Evolutionary conservation across 306 rosid genomes (phyloP).

Genomic region (Cyclanthera cordifolia): DNA sequence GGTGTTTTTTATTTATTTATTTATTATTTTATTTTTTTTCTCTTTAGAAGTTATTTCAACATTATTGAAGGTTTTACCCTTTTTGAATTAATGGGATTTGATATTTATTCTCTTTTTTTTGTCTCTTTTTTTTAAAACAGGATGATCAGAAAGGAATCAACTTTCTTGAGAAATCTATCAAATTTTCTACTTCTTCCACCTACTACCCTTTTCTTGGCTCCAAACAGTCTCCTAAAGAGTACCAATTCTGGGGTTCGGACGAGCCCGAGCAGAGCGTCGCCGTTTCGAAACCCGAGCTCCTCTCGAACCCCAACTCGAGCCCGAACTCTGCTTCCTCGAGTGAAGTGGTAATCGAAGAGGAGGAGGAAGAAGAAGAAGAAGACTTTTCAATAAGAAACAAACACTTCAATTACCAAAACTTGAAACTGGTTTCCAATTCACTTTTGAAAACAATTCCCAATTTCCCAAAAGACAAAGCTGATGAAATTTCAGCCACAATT

Average conservation of each 20-base stretch:
- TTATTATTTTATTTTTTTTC: too few relatives aligned
- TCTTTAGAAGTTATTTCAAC: not conserved
- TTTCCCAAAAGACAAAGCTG: constrained; percentile 32
- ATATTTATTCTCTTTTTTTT: not conserved
- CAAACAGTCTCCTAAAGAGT: constrained; percentile 41
- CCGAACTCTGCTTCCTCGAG: constrained; percentile 91
- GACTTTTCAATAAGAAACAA: not conserved
- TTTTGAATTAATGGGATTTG: not conserved
- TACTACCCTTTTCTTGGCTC: constrained; percentile 24
- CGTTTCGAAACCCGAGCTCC: constrained; percentile 66
- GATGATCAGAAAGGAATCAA: not conserved
- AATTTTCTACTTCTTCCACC: constrained; percentile 30
- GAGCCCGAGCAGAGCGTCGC: constrained; percentile 25
- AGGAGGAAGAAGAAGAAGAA: not conserved
- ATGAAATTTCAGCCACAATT: constrained; percentile 41
- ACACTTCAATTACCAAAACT: constrained; percentile 38
- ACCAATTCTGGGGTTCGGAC: constrained; percentile 44
- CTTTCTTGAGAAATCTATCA: constrained; percentile 26
- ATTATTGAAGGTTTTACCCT: not conserved
- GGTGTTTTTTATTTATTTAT: not conserved
- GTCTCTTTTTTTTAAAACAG: not conserved
- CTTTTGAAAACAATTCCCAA: constrained; percentile 39
- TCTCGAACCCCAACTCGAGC: constrained; percentile 79
- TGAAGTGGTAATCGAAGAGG: constrained; percentile 49
- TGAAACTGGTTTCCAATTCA: constrained; percentile 11